Base-by-base conservation (phyloP, 2,329 filamentous ascomycete species). In the Sporothrix brasiliensis region DNA sequence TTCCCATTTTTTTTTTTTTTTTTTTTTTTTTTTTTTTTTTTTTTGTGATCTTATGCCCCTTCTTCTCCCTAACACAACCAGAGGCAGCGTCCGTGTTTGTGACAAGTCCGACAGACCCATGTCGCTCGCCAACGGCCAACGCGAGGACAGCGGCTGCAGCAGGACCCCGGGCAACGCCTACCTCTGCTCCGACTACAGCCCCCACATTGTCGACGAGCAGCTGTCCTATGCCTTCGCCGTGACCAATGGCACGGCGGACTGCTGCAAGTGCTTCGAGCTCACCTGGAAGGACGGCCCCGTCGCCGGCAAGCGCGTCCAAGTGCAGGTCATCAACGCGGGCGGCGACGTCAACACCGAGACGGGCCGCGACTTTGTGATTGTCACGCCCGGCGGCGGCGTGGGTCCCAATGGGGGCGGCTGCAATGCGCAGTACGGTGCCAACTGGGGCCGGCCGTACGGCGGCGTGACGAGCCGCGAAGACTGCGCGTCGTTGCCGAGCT, bases 211-310 rank as follows among this genome's bases (percentile, higher is more conserved):
- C 6, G 34, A 60, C 34, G 69, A 74, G 16, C 52, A 72, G 14
- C 70, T 75, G 27, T 68, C 56, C 49, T 71, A 72, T 52, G 73
- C 73, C 16, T 75, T 75, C 60, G 74, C 72, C 39, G 56, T 74
- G 16, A 74, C 72, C 11, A 61, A 73, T 30, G 72, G 70, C 41
- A 60, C 70, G 4, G 69, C 71, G 16, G 72, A 73, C 56, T 75
- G 74, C 73, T 75, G 74, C 73, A 70, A 72, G 68, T 75, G 74
- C 73, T 75, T 68, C 65, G 73, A 74, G 69, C 71, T 75, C 14
- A 11, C 19, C 2, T 75, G 73, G 73, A 72, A 67, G 21, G 72
- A 73, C 54, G 73, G 74, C 10, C 68, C 70, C 19, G 70, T 72
- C 9, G 69, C 60, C 4, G 73, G 73, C 47, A 74, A 74, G 70